Percentiles rank a stretch among this genome's conserved stretches.
These are phyloP conservation scores for Nicotiana obtusifolia DNA, from an alignment of 257 asterid genomes.

Conservation along the genomic window DNA sequence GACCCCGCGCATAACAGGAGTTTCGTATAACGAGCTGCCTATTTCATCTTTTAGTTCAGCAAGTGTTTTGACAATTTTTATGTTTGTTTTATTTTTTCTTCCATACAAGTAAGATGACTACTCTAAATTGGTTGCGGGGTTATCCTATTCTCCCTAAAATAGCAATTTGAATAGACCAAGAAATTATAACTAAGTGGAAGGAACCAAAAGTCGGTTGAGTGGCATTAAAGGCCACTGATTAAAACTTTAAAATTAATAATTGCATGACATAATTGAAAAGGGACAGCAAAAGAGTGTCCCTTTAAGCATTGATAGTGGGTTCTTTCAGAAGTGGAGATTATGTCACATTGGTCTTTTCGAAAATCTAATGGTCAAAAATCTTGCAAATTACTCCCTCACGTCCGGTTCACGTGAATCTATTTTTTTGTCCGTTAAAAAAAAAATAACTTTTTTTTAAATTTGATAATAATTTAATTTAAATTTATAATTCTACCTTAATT, in stretches of 20 bases:
- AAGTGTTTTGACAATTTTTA: neutral
- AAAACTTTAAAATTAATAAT: constrained; percentile 8
- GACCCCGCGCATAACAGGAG: too few species aligned
- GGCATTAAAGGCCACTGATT: constrained; percentile 15
- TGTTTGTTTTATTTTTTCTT: neutral
- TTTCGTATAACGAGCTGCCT: too few species aligned
- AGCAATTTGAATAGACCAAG: neutral
- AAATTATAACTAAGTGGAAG: constrained; percentile 21
- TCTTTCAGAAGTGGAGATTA: constrained; percentile 19
- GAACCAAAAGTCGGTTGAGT: constrained; percentile 19
- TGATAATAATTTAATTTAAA: too few species aligned
- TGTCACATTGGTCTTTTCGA: constrained; percentile 18
- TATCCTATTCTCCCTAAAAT: neutral
- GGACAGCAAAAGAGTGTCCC: constrained; percentile 15
- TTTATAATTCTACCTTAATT: too few species aligned
- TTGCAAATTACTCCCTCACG: too few species aligned
- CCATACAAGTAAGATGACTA: neutral
- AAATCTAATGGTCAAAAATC: constrained; percentile 13
- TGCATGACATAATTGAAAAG: constrained; percentile 10
- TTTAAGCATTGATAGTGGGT: constrained; percentile 20
- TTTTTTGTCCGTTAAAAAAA: too few species aligned
- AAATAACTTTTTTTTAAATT: too few species aligned
- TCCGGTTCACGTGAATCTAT: too few species aligned
- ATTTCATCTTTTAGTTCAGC: neutral
- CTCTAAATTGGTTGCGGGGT: neutral